Conservation (phyloP, 331 rosid species). For the Rhamnella rubrinervis region DNA sequence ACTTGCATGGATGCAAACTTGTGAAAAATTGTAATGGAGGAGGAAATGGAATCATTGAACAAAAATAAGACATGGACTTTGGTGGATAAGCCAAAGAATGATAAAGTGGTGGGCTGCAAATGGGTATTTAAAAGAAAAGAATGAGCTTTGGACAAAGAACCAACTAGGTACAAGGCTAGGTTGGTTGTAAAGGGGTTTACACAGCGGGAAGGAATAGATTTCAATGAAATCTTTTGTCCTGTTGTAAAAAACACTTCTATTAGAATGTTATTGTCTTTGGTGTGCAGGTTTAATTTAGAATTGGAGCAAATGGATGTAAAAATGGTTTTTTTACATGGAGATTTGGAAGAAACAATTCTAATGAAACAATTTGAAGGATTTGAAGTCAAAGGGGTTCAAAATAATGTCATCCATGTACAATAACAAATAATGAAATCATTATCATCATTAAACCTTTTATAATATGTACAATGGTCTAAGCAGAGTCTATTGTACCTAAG, state of each 20-base stretch:
- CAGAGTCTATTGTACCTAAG: no score
- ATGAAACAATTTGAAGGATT: background rate
- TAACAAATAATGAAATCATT: no score
- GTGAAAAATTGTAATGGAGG: background rate
- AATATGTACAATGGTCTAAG: no score
- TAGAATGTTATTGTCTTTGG: background rate
- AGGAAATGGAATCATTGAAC: background rate
- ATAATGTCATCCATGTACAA: no score
- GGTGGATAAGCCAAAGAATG: background rate
- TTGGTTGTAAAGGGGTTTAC: background rate
- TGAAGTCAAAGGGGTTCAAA: no score
- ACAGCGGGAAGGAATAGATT: background rate
- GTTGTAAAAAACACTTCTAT: background rate
- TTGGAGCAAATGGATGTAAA: slow-evolving; percentile 1
- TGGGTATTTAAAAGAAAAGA: background rate
- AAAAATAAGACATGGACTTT: background rate
- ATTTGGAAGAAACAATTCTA: background rate
- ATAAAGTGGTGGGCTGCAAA: background rate
- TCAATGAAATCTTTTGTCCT: background rate
- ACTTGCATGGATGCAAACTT: background rate
- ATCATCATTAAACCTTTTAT: no score
- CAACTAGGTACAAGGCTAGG: background rate
- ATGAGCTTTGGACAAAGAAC: background rate
- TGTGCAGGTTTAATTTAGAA: background rate
- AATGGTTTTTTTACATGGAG: background rate